Evolutionary conservation across 2,329 filamentous ascomycete genomes (phyloP).

Genomic region (Fusarium sp.): DNA sequence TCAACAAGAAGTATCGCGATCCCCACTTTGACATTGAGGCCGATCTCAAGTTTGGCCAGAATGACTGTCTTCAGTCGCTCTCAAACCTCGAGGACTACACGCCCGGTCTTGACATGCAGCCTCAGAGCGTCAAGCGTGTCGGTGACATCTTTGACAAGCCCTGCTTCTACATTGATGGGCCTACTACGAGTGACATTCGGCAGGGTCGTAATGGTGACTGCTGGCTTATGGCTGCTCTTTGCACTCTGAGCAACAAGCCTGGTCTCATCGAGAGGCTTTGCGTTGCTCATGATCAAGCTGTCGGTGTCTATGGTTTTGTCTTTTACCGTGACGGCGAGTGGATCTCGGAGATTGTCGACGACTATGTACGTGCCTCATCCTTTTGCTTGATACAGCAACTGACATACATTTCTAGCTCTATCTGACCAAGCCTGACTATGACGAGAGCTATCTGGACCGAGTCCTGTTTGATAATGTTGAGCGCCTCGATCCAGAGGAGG

Average conservation of each 20-base stretch:
- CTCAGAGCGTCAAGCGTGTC: conserved; percentile 75
- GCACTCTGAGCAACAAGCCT: conserved; percentile 79
- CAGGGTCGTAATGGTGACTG: conserved; percentile 86
- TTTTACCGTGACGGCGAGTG: conserved; percentile 86
- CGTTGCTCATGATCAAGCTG: conserved; percentile 76
- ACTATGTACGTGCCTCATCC: conserved; percentile 54
- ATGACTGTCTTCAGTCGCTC: conserved; percentile 63
- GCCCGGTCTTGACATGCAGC: conserved; percentile 52
- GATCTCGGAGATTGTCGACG: conserved; percentile 69
- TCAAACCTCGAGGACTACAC: conserved; percentile 46
- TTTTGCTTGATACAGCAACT: background rate
- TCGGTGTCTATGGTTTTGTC: conserved; percentile 88
- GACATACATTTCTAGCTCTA: conserved; percentile 53
- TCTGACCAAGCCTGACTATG: conserved; percentile 69
- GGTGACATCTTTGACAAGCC: conserved; percentile 81
- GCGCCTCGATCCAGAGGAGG: conserved; percentile 64
- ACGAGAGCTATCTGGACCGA: conserved; percentile 65
- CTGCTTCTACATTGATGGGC: conserved; percentile 81
- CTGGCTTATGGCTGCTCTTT: conserved; percentile 86
- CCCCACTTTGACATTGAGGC: conserved; percentile 88
- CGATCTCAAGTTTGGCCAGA: conserved; percentile 72
- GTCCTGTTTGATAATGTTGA: conserved; percentile 58
- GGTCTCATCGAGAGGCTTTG: conserved; percentile 80
- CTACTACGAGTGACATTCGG: conserved; percentile 80
- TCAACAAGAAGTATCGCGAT: conserved; percentile 89